Evolutionary conservation across 1,284 basidiomycete genomes (phyloP).

Genomic region (Microbotryomycetes sp.): DNA sequence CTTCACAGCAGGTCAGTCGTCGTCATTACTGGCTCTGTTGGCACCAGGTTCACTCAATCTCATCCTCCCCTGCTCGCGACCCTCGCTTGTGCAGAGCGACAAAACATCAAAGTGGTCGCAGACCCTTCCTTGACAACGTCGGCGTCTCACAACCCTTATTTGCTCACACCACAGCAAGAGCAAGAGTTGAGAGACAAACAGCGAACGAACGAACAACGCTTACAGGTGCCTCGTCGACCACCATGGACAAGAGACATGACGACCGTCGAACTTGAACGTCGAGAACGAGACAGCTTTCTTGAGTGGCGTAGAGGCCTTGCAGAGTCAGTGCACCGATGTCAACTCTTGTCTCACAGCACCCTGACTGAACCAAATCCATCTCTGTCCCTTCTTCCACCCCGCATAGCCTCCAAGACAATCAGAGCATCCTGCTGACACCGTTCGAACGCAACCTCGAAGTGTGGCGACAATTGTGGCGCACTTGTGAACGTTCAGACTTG

Average conservation of each 20-base stretch:
- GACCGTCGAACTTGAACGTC: constrained; percentile 67
- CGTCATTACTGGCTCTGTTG: background rate
- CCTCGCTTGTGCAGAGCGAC: constrained; percentile 56
- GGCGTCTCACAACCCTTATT: constrained; percentile 68
- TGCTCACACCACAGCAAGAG: constrained; percentile 80
- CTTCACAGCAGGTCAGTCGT: constrained; percentile 80
- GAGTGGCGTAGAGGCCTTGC: constrained; percentile 89
- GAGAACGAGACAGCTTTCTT: constrained; percentile 80
- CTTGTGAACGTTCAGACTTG: constrained; percentile 85
- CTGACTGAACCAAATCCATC: too few relatives aligned
- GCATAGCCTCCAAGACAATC: constrained; percentile 67
- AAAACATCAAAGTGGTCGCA: constrained; percentile 85
- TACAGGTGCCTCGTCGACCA: constrained; percentile 75
- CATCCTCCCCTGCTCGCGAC: background rate
- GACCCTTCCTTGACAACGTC: constrained; percentile 49
- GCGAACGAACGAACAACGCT: constrained; percentile 59
- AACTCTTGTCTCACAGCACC: too few relatives aligned
- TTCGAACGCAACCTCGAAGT: constrained; percentile 95
- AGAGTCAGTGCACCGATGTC: constrained; percentile 61
- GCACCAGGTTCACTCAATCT: background rate
- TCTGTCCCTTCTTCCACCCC: too few relatives aligned
- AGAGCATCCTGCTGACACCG: constrained; percentile 74
- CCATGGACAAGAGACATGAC: constrained; percentile 77
- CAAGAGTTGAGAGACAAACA: constrained; percentile 65
- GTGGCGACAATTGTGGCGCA: constrained; percentile 93